Percentiles rank a stretch among this genome's conserved stretches.
Conservation (phyloP, 1,284 basidiomycete species). For the Ceratobasidium sp. region DNA sequence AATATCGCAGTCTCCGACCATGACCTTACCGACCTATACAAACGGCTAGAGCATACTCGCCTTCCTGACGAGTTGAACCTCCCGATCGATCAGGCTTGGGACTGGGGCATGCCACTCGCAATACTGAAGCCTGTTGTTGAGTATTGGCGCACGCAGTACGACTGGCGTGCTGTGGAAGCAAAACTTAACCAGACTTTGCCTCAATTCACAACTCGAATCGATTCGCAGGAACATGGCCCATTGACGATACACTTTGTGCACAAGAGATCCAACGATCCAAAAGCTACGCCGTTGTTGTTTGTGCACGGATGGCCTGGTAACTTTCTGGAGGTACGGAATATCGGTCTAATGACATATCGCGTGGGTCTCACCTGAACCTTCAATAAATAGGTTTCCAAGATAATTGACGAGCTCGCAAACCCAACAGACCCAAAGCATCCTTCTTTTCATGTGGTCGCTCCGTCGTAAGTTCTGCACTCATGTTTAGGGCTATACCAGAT, state of each 20-base stretch:
- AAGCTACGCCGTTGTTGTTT: conserved; percentile 46
- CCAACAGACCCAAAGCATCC: conserved; percentile 50
- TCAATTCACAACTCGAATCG: conserved; percentile 46
- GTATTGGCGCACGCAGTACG: conserved; percentile 46
- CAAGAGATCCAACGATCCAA: conserved; percentile 38
- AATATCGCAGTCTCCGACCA: conserved; percentile 45
- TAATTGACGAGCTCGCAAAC: conserved; percentile 48
- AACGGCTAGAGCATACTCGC: conserved; percentile 44
- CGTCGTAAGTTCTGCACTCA: conserved; percentile 45
- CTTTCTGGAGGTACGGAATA: conserved; percentile 46
- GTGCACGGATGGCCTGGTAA: conserved; percentile 48
- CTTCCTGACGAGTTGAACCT: conserved; percentile 47
- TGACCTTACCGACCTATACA: conserved; percentile 42
- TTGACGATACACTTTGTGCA: conserved; percentile 47
- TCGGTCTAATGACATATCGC: no score
- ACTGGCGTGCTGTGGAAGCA: conserved; percentile 48
- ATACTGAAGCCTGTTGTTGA: conserved; percentile 46
- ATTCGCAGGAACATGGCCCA: conserved; percentile 32
- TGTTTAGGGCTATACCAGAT: background rate
- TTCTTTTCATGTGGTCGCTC: conserved; percentile 50
- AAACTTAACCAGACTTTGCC: conserved; percentile 46
- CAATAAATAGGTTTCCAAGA: conserved; percentile 48
- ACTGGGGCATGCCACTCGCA: conserved; percentile 47
- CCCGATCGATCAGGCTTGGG: conserved; percentile 45
- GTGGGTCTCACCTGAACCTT: background rate